Conservation (phyloP, 164 flowering plant species). For the Stephania yunnanensis region DNA sequence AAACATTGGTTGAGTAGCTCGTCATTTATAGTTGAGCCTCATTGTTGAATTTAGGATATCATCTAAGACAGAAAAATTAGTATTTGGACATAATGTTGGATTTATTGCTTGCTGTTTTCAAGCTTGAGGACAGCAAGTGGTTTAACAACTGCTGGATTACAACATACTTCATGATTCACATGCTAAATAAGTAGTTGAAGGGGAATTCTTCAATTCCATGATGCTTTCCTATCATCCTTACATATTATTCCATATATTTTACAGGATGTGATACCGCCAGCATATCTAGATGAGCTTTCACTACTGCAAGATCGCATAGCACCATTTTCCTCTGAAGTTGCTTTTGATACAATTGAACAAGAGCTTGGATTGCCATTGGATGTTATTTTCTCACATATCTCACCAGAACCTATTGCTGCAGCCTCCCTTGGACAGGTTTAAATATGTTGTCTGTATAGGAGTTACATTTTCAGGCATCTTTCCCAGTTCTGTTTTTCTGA, state of each 20-base stretch:
- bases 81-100: no score
- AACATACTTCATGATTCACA: no score
- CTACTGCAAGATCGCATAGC: conserved; percentile 87
- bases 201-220: not conserved
- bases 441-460: conserved; percentile 4
- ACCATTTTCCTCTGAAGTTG: conserved; percentile 80
- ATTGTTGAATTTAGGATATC: no score
- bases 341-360: conserved; percentile 69
- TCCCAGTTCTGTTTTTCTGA: not conserved
- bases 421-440: conserved; percentile 98
- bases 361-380: conserved; percentile 76
- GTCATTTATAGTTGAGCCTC: no score
- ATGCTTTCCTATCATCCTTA: not conserved
- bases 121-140: no score
- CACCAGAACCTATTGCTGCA: conserved; percentile 91
- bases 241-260: conserved; percentile 8
- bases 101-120: no score
- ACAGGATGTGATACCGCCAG: conserved; percentile 91
- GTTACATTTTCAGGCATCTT: not conserved
- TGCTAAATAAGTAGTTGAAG: no score
- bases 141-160: no score
- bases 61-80: no score
- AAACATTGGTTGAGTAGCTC: no score
- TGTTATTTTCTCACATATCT: conserved; percentile 72
- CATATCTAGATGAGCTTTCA: conserved; percentile 83